Base-by-base conservation (phyloP, 106 monocot genomes). In the Triglochin maritima region DNA sequence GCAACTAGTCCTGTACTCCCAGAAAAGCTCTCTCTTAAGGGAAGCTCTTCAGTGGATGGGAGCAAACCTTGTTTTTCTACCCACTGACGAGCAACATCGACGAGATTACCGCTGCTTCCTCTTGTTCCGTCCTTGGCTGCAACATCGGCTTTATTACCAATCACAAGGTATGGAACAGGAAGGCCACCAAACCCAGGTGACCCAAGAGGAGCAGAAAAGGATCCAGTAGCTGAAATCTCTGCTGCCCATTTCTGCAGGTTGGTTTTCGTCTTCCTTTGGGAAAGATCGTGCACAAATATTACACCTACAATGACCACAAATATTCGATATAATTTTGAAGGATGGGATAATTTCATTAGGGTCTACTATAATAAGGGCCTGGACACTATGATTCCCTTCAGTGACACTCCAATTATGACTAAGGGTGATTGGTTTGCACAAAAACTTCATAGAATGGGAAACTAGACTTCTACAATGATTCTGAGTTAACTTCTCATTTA, bases 21-120 rank as follows among this genome's bases (percentile, higher is more conserved):
- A 47, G 89, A 89, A 62, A 94, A 94, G 43, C 79, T 81, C 63
- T 85, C 89, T 53, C 73, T 81, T 51, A 94, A 75, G 55, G 94
- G 94, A 74, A 94, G 81, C 69, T 89, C 89, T 78, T 89, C 89
- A 60, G 82, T 85, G 42, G 94, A 75, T 57, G 89, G 79, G 63
- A 94, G 89, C 47, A 94, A 71, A 64, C 89, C 94, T 50, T 94
- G 86, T 68, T 90, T 94, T 74, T 94, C 94, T 65, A 94, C 94
- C 94, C 94, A 94, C 16, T 87, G 87, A 50, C 94, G 80, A 73
- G 94, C 94, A 77, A 72, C 85, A 83, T 94, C 94, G 56, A 94
- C 94, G 65, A 94, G 89, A 81, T 94, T 94, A 17, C 94, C 94
- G 78, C 94, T 94, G 77, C 94, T 94, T 51, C 80, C 82, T 60